Evolutionary conservation across 331 rosid species (phyloP).

Genomic region (Rosa hybrid): DNA sequence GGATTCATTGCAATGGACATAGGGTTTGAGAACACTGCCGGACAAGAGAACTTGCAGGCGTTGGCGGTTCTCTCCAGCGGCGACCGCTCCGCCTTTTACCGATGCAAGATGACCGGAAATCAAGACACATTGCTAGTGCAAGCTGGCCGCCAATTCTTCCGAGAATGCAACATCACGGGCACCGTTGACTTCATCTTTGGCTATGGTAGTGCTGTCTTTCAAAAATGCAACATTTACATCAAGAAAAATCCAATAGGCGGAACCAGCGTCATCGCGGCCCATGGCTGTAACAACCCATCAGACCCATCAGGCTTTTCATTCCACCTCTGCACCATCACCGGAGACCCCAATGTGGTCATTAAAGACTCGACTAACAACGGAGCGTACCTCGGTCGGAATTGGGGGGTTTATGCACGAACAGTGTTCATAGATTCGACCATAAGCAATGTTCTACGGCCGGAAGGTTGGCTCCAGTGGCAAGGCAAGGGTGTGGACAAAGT

Average conservation of each 20-base stretch:
- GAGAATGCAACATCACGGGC: constrained; percentile 18
- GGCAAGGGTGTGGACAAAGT: neutral
- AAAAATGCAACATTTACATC: neutral
- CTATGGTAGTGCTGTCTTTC: constrained; percentile 13
- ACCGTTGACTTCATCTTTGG: constrained; percentile 24
- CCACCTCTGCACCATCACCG: constrained; percentile 14
- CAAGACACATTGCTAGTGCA: constrained; percentile 20
- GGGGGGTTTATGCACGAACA: constrained; percentile 20
- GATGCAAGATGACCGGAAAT: constrained; percentile 17
- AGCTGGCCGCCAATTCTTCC: constrained; percentile 11
- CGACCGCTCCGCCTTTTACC: constrained; percentile 9
- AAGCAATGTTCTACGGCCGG: neutral
- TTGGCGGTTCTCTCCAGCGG: constrained; percentile 10
- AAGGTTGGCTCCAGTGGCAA: constrained; percentile 22
- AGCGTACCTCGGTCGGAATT: constrained; percentile 14
- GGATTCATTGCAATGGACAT: constrained; percentile 25
- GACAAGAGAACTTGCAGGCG: constrained; percentile 4
- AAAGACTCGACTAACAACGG: neutral
- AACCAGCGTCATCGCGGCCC: constrained; percentile 14
- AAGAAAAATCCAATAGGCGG: neutral
- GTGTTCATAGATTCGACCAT: constrained; percentile 16
- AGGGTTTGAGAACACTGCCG: constrained; percentile 26
- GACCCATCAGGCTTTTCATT: constrained; percentile 21
- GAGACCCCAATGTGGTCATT: neutral
- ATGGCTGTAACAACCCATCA: neutral